Percentiles rank a stretch among this genome's conserved stretches.
Conservation (phyloP, 305 asterid genomes). For the Fraxinus baroniana region DNA sequence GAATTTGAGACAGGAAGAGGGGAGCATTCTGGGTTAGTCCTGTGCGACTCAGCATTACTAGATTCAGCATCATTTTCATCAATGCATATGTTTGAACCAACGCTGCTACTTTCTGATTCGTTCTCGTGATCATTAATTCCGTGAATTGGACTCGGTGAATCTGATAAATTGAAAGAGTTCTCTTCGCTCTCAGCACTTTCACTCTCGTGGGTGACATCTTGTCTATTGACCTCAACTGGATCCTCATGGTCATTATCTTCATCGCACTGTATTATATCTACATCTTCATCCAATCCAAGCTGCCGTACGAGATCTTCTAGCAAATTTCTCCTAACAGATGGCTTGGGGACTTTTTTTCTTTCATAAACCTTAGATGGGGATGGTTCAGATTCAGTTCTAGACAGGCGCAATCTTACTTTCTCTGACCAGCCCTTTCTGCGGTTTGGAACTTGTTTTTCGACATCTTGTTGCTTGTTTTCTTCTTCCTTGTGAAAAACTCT, state of each 20-base stretch:
- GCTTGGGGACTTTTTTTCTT: constrained; percentile 39
- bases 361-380: constrained; percentile 46
- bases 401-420: constrained; percentile 53
- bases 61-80: constrained; percentile 46
- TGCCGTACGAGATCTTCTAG: constrained; percentile 72
- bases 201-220: constrained; percentile 34
- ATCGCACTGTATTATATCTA: constrained; percentile 21
- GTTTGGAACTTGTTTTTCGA: constrained; percentile 39
- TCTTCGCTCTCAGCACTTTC: constrained; percentile 47
- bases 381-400: constrained; percentile 76
- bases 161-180: constrained; percentile 46
- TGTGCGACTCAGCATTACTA: constrained; percentile 22
- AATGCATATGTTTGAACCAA: constrained; percentile 65
- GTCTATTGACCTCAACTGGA: constrained; percentile 28
- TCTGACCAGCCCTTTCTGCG: constrained; percentile 71
- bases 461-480: constrained; percentile 40
- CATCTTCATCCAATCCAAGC: constrained; percentile 58
- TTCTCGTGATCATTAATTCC: constrained; percentile 36
- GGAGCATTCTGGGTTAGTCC: constrained; percentile 34
- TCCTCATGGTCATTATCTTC: constrained; percentile 34
- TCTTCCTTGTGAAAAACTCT: constrained; percentile 78
- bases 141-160: constrained; percentile 43
- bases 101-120: constrained; percentile 67
- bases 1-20: constrained; percentile 40
- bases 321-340: constrained; percentile 69